These are phyloP conservation scores for Microbotryum lychnidis-dioicae DNA, from an alignment of 1,284 basidiomycete genomes.

Conservation along the genomic window DNA sequence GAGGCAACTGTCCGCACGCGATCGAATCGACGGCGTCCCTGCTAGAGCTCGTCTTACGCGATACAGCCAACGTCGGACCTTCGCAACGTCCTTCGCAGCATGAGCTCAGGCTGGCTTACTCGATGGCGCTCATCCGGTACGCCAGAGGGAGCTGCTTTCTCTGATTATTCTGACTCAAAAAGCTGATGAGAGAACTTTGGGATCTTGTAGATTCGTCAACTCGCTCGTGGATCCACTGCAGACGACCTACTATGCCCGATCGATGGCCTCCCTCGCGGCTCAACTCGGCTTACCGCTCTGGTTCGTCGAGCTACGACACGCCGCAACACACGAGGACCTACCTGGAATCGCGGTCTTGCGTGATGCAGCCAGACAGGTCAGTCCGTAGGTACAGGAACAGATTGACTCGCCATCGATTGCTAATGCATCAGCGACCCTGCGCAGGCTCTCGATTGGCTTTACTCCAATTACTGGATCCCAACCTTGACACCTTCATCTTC, in stretches of 20 bases:
- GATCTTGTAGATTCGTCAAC: slow-evolving; percentile 60
- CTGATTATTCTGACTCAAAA: background rate
- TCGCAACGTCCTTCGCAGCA: slow-evolving; percentile 3
- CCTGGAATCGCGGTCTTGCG: slow-evolving; percentile 74
- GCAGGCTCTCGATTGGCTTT: slow-evolving; percentile 67
- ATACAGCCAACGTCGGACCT: slow-evolving; percentile 9
- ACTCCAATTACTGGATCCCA: slow-evolving; percentile 70
- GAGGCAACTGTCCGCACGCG: slow-evolving; percentile 32
- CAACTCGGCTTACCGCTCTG: slow-evolving; percentile 77
- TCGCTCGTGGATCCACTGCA: slow-evolving; percentile 91
- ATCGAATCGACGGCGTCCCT: slow-evolving; percentile 31
- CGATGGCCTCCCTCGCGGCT: slow-evolving; percentile 78
- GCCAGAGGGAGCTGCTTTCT: background rate
- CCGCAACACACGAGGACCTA: slow-evolving; percentile 90
- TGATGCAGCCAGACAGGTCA: slow-evolving; percentile 52
- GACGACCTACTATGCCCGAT: slow-evolving; percentile 71
- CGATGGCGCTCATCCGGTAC: slow-evolving; percentile 57
- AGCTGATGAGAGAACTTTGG: background rate
- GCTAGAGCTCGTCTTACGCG: slow-evolving; percentile 27
- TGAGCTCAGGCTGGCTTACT: slow-evolving; percentile 51
- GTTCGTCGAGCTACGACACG: slow-evolving; percentile 90
- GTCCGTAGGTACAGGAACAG: slow-evolving; percentile 30
- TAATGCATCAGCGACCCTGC: background rate
- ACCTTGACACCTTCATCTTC: slow-evolving; percentile 44
- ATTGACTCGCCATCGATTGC: slow-evolving; percentile 37